Percentiles rank a stretch among this genome's conserved stretches.
Conservation (phyloP, 2,329 filamentous ascomycete genomes). For the Fusarium sp. region DNA sequence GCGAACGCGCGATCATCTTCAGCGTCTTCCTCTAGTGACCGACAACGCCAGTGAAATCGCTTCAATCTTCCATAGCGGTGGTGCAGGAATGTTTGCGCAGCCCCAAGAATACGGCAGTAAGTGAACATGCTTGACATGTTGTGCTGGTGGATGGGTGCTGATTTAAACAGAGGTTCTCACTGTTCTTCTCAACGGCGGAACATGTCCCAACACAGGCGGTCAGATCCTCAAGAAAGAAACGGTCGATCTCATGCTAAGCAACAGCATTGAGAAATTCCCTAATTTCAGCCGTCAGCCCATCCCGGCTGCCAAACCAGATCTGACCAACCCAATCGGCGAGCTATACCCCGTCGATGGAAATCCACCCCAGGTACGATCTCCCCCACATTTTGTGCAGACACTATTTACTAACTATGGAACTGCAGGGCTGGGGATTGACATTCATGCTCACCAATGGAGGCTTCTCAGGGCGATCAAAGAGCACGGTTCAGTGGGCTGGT, state of each 20-base stretch:
- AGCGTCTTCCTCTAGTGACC: conserved; percentile 58
- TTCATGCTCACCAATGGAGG: conserved; percentile 65
- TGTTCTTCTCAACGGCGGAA: conserved; percentile 72
- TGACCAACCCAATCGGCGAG: conserved; percentile 61
- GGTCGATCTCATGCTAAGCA: conserved; percentile 73
- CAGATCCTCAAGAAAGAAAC: conserved; percentile 67
- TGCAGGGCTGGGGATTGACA: conserved; percentile 69
- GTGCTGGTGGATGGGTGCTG: not conserved
- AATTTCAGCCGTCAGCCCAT: conserved; percentile 62
- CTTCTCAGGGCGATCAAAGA: conserved; percentile 62
- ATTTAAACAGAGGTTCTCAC: conserved; percentile 65
- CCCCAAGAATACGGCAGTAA: conserved; percentile 70
- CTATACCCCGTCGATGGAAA: conserved; percentile 59
- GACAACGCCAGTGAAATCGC: conserved; percentile 55
- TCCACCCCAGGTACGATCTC: conserved; percentile 58
- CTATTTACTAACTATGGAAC: not conserved
- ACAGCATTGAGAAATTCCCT: conserved; percentile 68
- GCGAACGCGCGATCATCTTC: conserved; percentile 61
- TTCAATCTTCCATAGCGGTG: conserved; percentile 67
- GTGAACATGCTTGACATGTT: conserved; percentile 31
- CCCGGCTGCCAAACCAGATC: conserved; percentile 59
- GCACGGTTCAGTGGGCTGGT: conserved; percentile 69
- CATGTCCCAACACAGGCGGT: conserved; percentile 64
- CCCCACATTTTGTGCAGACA: not conserved
- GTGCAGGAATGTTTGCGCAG: conserved; percentile 70